Percentiles rank a stretch among this genome's conserved stretches.
Conservation (phyloP, 2,329 filamentous ascomycete species). For the Botrytis squamosa region DNA sequence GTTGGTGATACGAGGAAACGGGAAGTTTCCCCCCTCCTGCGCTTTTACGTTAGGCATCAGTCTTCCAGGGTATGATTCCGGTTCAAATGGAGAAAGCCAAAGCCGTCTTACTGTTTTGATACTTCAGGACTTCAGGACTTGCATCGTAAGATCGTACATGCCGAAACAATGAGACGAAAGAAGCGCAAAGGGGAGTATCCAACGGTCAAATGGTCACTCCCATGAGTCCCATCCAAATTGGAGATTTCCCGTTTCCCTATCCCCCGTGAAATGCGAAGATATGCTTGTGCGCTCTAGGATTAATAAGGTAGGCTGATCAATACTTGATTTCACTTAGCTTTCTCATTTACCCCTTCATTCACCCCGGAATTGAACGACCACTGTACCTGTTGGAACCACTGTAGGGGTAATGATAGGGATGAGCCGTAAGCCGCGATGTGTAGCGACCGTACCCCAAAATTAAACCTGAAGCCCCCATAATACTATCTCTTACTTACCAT, state of each 20-base stretch:
- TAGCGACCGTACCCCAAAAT: background rate
- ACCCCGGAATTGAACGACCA: slow-evolving; percentile 4
- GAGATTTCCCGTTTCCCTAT: background rate
- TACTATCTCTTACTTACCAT: background rate
- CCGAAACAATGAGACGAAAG: background rate
- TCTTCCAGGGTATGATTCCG: background rate
- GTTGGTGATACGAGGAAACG: background rate
- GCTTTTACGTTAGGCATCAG: slow-evolving; percentile 7
- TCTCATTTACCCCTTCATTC: background rate
- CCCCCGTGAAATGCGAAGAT: background rate
- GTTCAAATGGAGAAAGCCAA: background rate
- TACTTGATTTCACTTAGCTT: background rate
- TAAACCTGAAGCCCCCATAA: background rate
- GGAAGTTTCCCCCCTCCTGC: background rate
- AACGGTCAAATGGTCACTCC: background rate
- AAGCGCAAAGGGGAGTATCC: background rate
- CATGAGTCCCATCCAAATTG: background rate
- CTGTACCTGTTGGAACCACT: background rate
- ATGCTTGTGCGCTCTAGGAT: no score
- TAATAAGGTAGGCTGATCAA: slow-evolving; percentile 1
- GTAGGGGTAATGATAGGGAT: slow-evolving; percentile 13
- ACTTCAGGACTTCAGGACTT: background rate
- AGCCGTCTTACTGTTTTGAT: background rate
- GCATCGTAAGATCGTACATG: background rate
- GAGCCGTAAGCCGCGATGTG: slow-evolving; percentile 1